Conservation (phyloP, 306 rosid species). For the Cicer yamashitae region DNA sequence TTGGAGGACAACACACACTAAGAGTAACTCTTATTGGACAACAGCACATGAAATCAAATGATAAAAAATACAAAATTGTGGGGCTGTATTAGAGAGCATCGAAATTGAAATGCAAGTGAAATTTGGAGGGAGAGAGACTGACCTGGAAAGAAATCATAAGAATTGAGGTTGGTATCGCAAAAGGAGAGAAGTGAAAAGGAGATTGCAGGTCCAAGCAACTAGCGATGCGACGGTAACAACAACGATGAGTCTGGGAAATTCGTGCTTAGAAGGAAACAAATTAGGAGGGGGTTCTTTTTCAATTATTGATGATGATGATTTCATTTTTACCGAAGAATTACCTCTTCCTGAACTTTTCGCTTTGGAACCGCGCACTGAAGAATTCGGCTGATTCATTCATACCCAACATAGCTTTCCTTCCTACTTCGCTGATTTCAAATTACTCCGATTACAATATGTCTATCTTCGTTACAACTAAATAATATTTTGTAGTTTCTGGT, state of each 20-base stretch:
- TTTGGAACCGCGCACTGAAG: slow-evolving; percentile 31
- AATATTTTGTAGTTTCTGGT: no score
- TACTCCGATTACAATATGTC: no score
- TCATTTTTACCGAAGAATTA: slow-evolving; percentile 19
- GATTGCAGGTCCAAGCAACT: slow-evolving; percentile 59
- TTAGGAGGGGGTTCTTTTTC: slow-evolving; percentile 67
- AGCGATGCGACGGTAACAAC: slow-evolving; percentile 63
- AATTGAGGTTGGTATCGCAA: slow-evolving; percentile 57
- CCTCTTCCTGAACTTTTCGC: slow-evolving; percentile 32
- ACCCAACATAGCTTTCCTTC: no score
- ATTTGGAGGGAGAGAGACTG: slow-evolving; percentile 17
- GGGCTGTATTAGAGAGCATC: no score
- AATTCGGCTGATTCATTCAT: slow-evolving; percentile 46
- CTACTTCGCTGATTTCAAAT: no score
- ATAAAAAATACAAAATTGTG: no score
- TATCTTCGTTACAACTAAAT: no score
- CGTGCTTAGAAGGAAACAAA: slow-evolving; percentile 73
- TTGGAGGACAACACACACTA: no score
- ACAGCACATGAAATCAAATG: no score
- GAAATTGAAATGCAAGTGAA: not conserved
- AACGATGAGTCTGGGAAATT: slow-evolving; percentile 54
- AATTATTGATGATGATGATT: slow-evolving; percentile 35
- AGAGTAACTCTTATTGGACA: no score
- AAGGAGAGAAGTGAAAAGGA: slow-evolving; percentile 57
- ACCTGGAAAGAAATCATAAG: slow-evolving; percentile 58